Percentiles rank a stretch among this genome's conserved stretches.
phyloP scores from a whole-genome alignment of 441 rosid species.

The Sinapis alba region DNA sequence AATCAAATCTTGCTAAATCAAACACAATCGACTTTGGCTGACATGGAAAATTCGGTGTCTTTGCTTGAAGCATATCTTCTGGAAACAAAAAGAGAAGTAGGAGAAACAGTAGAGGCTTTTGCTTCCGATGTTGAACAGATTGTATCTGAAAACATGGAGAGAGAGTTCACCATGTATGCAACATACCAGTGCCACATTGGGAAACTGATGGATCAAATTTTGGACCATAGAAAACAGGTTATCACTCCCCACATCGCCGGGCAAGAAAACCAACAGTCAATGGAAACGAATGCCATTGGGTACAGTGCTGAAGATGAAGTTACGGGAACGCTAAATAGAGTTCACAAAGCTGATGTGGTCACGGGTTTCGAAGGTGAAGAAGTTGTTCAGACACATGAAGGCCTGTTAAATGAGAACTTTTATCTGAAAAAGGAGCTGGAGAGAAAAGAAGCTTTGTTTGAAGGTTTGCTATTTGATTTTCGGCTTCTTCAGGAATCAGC shows the following conservation, averaged over 20 bases:
- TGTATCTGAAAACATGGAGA: slow-evolving; percentile 57
- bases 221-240: slow-evolving; percentile 36
- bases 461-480: slow-evolving; percentile 94
- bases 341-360: slow-evolving; percentile 30
- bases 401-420: slow-evolving; percentile 51
- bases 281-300: slow-evolving; percentile 25
- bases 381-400: slow-evolving; percentile 35
- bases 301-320: slow-evolving; percentile 33
- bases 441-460: slow-evolving; percentile 75
- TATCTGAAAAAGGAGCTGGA: slow-evolving; percentile 75
- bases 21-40: slow-evolving; percentile 44
- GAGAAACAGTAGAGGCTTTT: slow-evolving; percentile 52
- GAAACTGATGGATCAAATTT: slow-evolving; percentile 43
- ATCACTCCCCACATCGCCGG: not conserved
- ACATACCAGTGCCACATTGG: slow-evolving; percentile 56
- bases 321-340: slow-evolving; percentile 10
- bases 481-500: slow-evolving; percentile 89
- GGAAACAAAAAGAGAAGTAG: slow-evolving; percentile 67
- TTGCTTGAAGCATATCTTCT: slow-evolving; percentile 58
- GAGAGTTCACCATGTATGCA: slow-evolving; percentile 54
- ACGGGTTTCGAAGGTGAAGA: slow-evolving; percentile 43
- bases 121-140: slow-evolving; percentile 62
- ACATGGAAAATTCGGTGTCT: slow-evolving; percentile 56
- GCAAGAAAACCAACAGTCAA: slow-evolving; percentile 37
- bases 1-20: slow-evolving; percentile 54